A percentile compares a stretch with the other conserved stretches of the same genome.
Evolutionary conservation across 2,329 filamentous ascomycete species (phyloP).

Genomic region (Aspergillus clavatus): DNA sequence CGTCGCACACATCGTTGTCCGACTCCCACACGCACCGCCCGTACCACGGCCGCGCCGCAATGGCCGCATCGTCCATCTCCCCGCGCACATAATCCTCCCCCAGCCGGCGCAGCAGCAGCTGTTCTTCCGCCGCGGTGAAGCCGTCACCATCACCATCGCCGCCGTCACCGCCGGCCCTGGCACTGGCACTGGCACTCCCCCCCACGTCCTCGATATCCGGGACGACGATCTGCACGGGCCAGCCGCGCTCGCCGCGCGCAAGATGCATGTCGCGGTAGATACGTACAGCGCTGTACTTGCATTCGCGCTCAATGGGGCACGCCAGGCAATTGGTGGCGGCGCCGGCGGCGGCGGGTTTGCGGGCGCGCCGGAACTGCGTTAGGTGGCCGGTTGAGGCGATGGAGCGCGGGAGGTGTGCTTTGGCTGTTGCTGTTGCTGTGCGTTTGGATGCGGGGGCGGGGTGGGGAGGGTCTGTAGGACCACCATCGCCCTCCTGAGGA

Average conservation of each 20-base stretch:
- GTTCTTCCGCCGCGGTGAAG: slow-evolving; percentile 41
- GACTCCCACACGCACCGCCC: slow-evolving; percentile 92
- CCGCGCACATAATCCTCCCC: slow-evolving; percentile 53
- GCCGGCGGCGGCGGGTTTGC: slow-evolving; percentile 73
- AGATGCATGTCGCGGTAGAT: slow-evolving; percentile 72
- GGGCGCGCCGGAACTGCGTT: slow-evolving; percentile 68
- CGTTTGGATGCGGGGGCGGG: slow-evolving; percentile 29
- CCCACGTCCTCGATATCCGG: slow-evolving; percentile 89
- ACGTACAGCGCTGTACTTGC: slow-evolving; percentile 78
- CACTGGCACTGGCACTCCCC: too few relatives aligned
- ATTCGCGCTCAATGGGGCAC: slow-evolving; percentile 69
- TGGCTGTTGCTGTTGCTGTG: slow-evolving; percentile 31
- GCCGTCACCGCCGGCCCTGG: too few relatives aligned
- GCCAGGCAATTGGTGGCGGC: slow-evolving; percentile 79
- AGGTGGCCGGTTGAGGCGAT: slow-evolving; percentile 73
- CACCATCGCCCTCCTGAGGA: slow-evolving; percentile 13
- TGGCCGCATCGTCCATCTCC: slow-evolving; percentile 48
- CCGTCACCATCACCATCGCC: too few relatives aligned
- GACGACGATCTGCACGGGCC: slow-evolving; percentile 86
- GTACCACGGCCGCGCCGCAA: slow-evolving; percentile 62
- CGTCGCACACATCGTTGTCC: slow-evolving; percentile 90
- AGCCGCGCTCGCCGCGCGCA: slow-evolving; percentile 61
- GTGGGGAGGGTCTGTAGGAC: too few relatives aligned
- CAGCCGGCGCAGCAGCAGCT: slow-evolving; percentile 47
- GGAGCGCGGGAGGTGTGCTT: slow-evolving; percentile 63